These are phyloP conservation scores for Emiliania huxleyi DNA, from an alignment of 78 protist species.

Conservation along the genomic window DNA sequence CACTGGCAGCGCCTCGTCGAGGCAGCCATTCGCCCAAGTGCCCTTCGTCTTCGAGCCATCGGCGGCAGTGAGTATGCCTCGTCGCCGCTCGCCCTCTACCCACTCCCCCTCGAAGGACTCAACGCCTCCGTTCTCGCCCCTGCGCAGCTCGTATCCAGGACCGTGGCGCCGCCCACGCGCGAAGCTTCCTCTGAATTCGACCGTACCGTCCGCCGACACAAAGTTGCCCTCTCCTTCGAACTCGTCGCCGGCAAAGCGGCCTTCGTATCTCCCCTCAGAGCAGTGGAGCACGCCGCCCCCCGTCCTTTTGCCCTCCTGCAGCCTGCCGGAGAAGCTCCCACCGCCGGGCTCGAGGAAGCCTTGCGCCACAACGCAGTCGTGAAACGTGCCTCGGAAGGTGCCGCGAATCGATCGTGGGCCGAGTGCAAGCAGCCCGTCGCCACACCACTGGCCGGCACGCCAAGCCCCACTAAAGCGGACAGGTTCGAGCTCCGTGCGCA, in stretches of 20 bases:
- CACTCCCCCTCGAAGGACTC: neutral
- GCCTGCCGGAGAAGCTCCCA: neutral
- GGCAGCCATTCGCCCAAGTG: neutral
- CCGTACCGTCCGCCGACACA: neutral
- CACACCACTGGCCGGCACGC: neutral
- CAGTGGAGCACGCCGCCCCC: neutral
- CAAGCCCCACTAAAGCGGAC: no score
- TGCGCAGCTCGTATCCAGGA: neutral
- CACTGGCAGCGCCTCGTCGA: neutral
- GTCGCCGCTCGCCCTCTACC: neutral
- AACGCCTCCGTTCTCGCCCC: neutral
- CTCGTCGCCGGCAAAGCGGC: neutral
- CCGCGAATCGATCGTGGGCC: no score
- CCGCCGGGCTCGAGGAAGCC: no score
- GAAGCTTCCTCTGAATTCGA: neutral
- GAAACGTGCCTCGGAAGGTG: no score
- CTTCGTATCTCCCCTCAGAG: neutral
- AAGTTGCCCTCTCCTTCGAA: neutral
- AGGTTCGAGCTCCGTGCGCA: no score
- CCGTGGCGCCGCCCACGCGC: neutral
- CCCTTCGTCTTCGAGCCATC: neutral
- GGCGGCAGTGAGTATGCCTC: neutral
- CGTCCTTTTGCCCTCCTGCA: neutral
- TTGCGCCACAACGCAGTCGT: no score
- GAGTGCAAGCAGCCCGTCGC: no score